Evolutionary conservation across 805 yeast genomes (phyloP).

Genomic region (Starmerella powellii): DNA sequence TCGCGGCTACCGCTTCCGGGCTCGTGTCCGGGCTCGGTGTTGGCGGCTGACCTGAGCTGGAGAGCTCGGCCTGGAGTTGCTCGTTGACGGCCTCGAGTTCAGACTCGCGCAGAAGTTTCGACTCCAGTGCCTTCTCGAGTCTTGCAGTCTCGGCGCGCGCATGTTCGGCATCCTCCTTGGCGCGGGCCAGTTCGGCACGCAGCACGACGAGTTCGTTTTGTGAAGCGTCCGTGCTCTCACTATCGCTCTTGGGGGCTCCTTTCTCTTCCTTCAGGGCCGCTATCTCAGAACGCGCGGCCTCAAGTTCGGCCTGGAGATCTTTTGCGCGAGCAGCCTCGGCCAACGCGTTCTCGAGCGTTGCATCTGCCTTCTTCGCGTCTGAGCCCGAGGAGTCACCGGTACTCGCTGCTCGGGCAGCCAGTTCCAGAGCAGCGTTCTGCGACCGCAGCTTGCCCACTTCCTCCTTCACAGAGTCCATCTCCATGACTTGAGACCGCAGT

Average conservation of each 20-base stretch:
- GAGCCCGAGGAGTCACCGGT: too few relatives aligned
- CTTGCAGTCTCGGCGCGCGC: slow-evolving; percentile 5
- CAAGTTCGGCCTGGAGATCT: too few relatives aligned
- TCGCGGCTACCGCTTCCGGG: background rate
- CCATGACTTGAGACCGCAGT: slow-evolving; percentile 20
- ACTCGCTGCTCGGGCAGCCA: slow-evolving; percentile 1
- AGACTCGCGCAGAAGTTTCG: slow-evolving; percentile 16
- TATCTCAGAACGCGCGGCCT: too few relatives aligned
- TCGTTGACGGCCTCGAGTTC: slow-evolving; percentile 16
- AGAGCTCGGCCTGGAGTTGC: slow-evolving; percentile 6
- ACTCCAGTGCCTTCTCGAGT: slow-evolving; percentile 16
- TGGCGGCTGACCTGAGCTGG: background rate
- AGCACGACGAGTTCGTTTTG: too few relatives aligned
- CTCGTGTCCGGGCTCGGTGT: background rate
- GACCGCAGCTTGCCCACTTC: slow-evolving; percentile 20
- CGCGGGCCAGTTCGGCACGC: too few relatives aligned
- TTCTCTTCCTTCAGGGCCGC: too few relatives aligned
- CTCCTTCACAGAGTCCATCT: slow-evolving; percentile 25
- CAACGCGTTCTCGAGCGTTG: too few relatives aligned
- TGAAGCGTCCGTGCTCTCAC: too few relatives aligned
- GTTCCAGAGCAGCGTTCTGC: slow-evolving; percentile 15
- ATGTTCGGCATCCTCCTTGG: background rate
- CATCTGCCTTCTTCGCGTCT: too few relatives aligned
- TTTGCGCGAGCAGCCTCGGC: too few relatives aligned
- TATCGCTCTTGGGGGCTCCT: too few relatives aligned